These are phyloP conservation scores for Misopates orontium DNA, from an alignment of 257 asterid genomes.

Conservation along the genomic window DNA sequence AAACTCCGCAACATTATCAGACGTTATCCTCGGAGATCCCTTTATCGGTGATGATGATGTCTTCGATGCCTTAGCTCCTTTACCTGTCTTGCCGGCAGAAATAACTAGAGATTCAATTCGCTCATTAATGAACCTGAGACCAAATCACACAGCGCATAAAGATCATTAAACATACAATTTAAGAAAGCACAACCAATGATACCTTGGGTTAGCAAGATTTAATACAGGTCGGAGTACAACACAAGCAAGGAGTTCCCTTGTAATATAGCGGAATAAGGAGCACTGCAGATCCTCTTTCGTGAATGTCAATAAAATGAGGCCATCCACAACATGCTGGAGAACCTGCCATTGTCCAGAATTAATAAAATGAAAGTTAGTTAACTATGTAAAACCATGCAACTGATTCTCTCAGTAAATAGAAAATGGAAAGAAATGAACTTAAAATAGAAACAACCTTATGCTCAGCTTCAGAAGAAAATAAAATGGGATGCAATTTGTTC, in stretches of 20 bases:
- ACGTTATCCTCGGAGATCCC: conserved; percentile 38
- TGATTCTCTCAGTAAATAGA: conserved; percentile 12
- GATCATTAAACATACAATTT: conserved; percentile 27
- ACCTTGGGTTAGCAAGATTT: conserved; percentile 93
- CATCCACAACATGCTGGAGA: conserved; percentile 93
- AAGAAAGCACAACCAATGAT: conserved; percentile 26
- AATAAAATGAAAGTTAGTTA: conserved; percentile 26
- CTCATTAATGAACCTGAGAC: conserved; percentile 89
- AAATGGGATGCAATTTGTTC: conserved; percentile 85
- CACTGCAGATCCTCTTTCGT: conserved; percentile 77
- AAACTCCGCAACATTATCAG: conserved; percentile 57
- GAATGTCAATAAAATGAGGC: conserved; percentile 76
- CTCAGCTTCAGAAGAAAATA: conserved; percentile 96
- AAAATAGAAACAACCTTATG: conserved; percentile 67
- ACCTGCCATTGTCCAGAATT: conserved; percentile 57
- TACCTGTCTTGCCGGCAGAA: conserved; percentile 59
- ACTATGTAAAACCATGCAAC: conserved; percentile 23
- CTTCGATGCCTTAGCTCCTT: conserved; percentile 48
- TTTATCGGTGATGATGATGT: conserved; percentile 47
- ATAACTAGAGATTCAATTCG: conserved; percentile 75
- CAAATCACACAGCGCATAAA: conserved; percentile 37
- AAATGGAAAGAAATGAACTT: conserved; percentile 23
- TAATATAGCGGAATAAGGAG: conserved; percentile 71
- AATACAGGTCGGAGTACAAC: conserved; percentile 87
- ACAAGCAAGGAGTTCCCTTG: conserved; percentile 92